Evolutionary conservation across 2,329 filamentous ascomycete genomes (phyloP).

Genomic region (Ceratocystis alfenasii): DNA sequence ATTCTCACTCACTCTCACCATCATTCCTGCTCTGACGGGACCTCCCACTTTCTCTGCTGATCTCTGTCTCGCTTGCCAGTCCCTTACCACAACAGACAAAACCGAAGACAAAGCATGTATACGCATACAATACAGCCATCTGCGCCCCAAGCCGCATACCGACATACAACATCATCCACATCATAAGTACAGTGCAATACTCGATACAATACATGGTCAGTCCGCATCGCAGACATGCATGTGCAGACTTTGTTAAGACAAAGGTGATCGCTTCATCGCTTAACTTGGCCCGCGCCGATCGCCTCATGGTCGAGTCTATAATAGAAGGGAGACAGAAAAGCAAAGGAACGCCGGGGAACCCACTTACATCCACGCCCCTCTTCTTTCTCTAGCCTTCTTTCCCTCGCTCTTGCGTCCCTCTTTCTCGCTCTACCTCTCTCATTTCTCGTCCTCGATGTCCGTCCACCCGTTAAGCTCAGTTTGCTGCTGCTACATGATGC

Average conservation of each 20-base stretch:
- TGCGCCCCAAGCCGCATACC: background rate
- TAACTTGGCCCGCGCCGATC: conserved; percentile 8
- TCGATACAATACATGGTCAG: background rate
- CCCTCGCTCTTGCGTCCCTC: background rate
- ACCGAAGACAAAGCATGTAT: background rate
- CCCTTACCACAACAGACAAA: background rate
- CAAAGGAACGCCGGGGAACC: conserved; percentile 6
- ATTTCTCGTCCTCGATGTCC: background rate
- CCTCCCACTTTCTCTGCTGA: background rate
- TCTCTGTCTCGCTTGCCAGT: conserved; percentile 4
- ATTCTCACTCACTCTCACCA: background rate
- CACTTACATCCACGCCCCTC: conserved; percentile 7
- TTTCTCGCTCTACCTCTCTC: background rate
- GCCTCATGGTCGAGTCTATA: conserved; percentile 3
- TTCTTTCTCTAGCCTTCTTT: background rate
- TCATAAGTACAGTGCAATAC: background rate
- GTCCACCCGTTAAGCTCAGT: background rate
- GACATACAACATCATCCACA: background rate
- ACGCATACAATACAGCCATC: background rate
- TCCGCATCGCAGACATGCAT: background rate
- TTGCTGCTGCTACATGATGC: background rate
- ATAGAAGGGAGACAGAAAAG: conserved; percentile 8
- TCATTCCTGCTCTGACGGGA: background rate
- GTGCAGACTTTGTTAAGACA: background rate
- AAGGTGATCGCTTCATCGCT: conserved; percentile 9